A percentile compares a stretch with the other conserved stretches of the same genome.
phyloP scores from a whole-genome alignment of 2,329 filamentous ascomycete species.

The Hawksworthiomyces lignivorus region DNA sequence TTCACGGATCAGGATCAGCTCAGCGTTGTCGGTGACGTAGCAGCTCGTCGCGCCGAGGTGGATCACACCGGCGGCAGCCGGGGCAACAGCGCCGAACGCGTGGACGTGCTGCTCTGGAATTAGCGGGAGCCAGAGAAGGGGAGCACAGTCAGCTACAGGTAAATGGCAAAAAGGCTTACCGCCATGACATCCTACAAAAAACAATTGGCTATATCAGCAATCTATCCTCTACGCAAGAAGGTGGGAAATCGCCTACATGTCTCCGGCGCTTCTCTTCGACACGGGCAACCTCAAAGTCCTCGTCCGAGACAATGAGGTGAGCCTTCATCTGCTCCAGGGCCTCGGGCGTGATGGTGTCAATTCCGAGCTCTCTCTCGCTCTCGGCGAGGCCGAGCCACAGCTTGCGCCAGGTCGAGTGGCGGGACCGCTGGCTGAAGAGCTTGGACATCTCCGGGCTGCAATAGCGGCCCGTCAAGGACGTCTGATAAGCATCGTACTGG shows the following conservation, averaged over 20 bases:
- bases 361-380: conserved; percentile 70
- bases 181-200: too few relatives aligned
- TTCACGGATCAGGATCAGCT: conserved; percentile 68
- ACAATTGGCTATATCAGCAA: too few relatives aligned
- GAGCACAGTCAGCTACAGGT: too few relatives aligned
- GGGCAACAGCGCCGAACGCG: conserved; percentile 65
- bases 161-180: too few relatives aligned
- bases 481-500: too few relatives aligned
- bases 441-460: conserved; percentile 67
- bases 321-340: conserved; percentile 70
- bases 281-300: conserved; percentile 66
- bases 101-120: too few relatives aligned
- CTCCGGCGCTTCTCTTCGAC: conserved; percentile 68
- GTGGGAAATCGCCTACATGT: too few relatives aligned
- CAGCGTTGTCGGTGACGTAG: conserved; percentile 56
- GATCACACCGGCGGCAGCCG: conserved; percentile 74
- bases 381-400: conserved; percentile 83
- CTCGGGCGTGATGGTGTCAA: conserved; percentile 60
- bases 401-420: conserved; percentile 72
- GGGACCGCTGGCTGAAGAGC: conserved; percentile 70
- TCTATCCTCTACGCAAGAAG: too few relatives aligned
- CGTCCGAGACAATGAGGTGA: conserved; percentile 32
- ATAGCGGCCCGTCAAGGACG: conserved; percentile 65
- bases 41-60: conserved; percentile 61
- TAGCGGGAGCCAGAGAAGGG: too few relatives aligned